A percentile compares a stretch with the other conserved stretches of the same genome.
phyloP scores from a whole-genome alignment of 2,329 filamentous ascomycete genomes.

The Plectosphaerella plurivora region DNA sequence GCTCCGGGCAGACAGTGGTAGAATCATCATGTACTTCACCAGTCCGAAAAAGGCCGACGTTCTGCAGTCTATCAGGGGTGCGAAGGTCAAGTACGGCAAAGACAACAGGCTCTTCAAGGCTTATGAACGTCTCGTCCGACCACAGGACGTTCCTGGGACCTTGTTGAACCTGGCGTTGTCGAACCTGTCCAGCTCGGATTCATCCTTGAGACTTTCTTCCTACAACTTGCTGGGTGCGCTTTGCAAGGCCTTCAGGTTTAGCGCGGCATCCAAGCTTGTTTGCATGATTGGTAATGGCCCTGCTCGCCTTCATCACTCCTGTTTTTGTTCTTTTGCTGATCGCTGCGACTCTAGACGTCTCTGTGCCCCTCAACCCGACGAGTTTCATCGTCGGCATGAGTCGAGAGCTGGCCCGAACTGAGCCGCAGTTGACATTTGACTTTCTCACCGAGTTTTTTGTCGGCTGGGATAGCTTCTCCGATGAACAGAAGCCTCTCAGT shows the following conservation, averaged over 20 bases:
- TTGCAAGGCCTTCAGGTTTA: slow-evolving; percentile 64
- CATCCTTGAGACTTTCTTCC: slow-evolving; percentile 55
- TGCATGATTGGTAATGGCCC: slow-evolving; percentile 51
- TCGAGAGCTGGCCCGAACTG: slow-evolving; percentile 55
- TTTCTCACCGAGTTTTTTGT: slow-evolving; percentile 72
- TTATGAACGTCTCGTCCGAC: slow-evolving; percentile 61
- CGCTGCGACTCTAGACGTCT: slow-evolving; percentile 42
- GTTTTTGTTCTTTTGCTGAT: neutral
- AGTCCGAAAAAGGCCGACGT: slow-evolving; percentile 61
- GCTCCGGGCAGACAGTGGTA: slow-evolving; percentile 62
- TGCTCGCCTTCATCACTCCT: neutral
- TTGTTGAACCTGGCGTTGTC: slow-evolving; percentile 63
- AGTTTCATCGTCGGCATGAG: slow-evolving; percentile 64
- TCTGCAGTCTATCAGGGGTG: slow-evolving; percentile 56
- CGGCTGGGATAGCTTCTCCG: slow-evolving; percentile 65
- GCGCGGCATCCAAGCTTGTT: slow-evolving; percentile 55
- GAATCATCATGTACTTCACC: slow-evolving; percentile 68
- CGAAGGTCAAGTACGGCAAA: slow-evolving; percentile 61
- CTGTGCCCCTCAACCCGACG: slow-evolving; percentile 58
- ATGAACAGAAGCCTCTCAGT: slow-evolving; percentile 62
- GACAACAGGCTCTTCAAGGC: slow-evolving; percentile 57
- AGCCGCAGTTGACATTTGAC: slow-evolving; percentile 64
- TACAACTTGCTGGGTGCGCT: slow-evolving; percentile 65
- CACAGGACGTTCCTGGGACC: slow-evolving; percentile 67
- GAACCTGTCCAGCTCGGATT: slow-evolving; percentile 60